phyloP scores from a whole-genome alignment of 768 basidiomycete species.

The Agrocybe pediades region DNA sequence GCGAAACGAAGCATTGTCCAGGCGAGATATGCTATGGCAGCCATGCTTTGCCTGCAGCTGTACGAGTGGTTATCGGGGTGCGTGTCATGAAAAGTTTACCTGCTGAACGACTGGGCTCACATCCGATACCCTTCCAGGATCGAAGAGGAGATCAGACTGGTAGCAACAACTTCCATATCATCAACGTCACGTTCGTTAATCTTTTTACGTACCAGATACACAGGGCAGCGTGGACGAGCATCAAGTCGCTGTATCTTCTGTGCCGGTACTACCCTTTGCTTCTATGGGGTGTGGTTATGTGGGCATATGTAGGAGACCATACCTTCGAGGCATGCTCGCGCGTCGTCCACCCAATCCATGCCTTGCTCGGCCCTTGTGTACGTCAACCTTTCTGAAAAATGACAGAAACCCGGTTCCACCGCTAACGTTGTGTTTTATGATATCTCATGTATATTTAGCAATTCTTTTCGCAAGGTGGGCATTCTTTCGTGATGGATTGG shows the following conservation, averaged over 20 bases:
- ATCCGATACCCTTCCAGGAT: constrained; percentile 17
- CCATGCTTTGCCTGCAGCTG: constrained; percentile 29
- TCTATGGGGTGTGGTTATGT: constrained; percentile 36
- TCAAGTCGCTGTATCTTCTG: constrained; percentile 40
- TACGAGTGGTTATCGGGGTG: constrained; percentile 42
- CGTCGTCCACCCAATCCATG: constrained; percentile 29
- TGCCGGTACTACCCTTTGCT: constrained; percentile 43
- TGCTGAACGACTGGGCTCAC: not conserved
- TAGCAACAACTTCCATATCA: constrained; percentile 3
- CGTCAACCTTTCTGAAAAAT: constrained; percentile 4
- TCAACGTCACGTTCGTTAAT: not conserved
- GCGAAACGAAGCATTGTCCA: constrained; percentile 7
- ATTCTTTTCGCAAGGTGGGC: constrained; percentile 38
- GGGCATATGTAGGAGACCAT: constrained; percentile 35
- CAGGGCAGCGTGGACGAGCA: constrained; percentile 32
- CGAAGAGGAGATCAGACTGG: constrained; percentile 32
- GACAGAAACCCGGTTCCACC: not conserved
- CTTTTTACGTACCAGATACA: constrained; percentile 28
- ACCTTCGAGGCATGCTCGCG: constrained; percentile 24
- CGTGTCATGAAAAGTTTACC: constrained; percentile 11
- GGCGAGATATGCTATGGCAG: constrained; percentile 29
- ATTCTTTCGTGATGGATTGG: too few relatives aligned
- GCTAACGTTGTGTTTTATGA: not conserved
- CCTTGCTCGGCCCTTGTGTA: constrained; percentile 33
- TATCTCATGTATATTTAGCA: constrained; percentile 26